phyloP scores from a whole-genome alignment of 1,284 basidiomycete species.

The Ganoderma multipileum region DNA sequence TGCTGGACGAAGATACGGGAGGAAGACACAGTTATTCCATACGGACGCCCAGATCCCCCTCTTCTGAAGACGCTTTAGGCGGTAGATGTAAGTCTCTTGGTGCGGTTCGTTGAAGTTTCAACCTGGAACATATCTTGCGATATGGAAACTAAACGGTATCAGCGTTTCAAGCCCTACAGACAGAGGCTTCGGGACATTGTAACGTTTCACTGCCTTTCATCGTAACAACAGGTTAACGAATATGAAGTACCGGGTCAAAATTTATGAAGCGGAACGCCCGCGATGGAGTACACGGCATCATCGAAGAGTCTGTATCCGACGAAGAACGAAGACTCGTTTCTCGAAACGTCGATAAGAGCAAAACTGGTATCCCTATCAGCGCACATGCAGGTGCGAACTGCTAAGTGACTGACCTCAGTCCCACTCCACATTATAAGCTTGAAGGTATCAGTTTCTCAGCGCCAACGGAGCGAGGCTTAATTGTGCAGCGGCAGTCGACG shows the following conservation, averaged over 20 bases:
- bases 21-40: not conserved
- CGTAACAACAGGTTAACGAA: not conserved
- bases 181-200: not conserved
- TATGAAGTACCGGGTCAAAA: not conserved
- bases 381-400: not conserved
- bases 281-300: not conserved
- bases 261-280: not conserved
- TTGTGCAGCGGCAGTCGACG: constrained; percentile 16
- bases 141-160: not conserved
- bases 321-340: not conserved
- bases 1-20: not conserved
- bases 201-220: not conserved
- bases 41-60: not conserved
- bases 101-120: not conserved
- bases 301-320: not conserved
- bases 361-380: not conserved
- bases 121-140: not conserved
- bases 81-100: not conserved
- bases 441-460: constrained; percentile 14
- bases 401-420: not conserved
- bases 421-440: not conserved
- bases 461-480: constrained; percentile 22
- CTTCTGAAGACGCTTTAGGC: not conserved
- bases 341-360: not conserved
- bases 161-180: not conserved